Conservation (phyloP, 805 yeast genomes). For the Saturnispora ahearnii region DNA sequence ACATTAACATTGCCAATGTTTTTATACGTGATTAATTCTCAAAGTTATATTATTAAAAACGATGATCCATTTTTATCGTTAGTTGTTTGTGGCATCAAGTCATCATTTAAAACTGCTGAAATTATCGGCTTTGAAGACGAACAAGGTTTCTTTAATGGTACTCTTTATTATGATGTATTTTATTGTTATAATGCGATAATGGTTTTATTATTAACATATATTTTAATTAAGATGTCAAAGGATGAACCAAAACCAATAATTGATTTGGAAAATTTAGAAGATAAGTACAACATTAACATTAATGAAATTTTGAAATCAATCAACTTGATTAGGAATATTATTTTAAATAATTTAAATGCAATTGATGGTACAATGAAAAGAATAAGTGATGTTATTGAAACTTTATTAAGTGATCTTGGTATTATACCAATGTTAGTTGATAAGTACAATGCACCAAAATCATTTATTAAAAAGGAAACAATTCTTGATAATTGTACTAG, state of each 20-base stretch:
- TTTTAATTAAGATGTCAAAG: constrained; percentile 24
- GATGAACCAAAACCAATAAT: constrained; percentile 16
- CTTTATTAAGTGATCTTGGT: constrained; percentile 35
- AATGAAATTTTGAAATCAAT: constrained; percentile 25
- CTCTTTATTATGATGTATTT: constrained; percentile 36
- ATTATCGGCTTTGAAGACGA: constrained; percentile 28
- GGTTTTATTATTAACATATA: constrained; percentile 34
- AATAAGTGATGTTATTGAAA: constrained; percentile 35
- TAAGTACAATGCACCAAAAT: constrained; percentile 20
- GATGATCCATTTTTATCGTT: constrained; percentile 36
- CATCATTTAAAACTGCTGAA: constrained; percentile 33
- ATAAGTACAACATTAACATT: constrained; percentile 23
- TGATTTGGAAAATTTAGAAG: constrained; percentile 24
- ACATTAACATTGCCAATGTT: constrained; percentile 37
- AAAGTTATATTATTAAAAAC: constrained; percentile 28
- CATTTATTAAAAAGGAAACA: constrained; percentile 19
- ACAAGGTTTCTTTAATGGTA: constrained; percentile 36
- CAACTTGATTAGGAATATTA: constrained; percentile 27
- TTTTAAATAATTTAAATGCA: constrained; percentile 25
- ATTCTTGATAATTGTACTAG: constrained; percentile 26
- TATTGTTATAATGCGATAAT: constrained; percentile 36
- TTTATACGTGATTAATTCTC: constrained; percentile 31
- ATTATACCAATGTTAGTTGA: constrained; percentile 25
- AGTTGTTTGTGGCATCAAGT: constrained; percentile 32
- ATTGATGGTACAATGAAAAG: constrained; percentile 36